phyloP scores from a whole-genome alignment of 2,329 filamentous ascomycete species.

The Talaromyces marneffei region DNA sequence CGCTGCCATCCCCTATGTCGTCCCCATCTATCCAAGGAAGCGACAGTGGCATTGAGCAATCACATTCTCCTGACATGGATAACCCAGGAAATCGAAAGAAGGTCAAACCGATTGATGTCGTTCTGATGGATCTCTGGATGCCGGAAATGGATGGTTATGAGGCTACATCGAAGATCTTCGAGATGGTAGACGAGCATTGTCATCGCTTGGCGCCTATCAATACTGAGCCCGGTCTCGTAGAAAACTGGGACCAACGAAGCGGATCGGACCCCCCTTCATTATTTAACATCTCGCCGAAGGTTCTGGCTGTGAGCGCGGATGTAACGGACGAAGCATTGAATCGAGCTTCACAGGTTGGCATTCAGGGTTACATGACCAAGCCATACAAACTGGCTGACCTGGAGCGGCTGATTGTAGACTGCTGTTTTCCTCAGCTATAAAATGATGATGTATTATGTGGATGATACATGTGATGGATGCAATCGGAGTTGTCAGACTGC shows the following conservation, averaged over 20 bases:
- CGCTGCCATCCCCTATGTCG: constrained; percentile 12
- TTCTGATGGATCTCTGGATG: constrained; percentile 75
- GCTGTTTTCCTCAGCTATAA: constrained; percentile 29
- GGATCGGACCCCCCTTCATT: constrained; percentile 6
- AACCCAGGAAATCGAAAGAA: constrained; percentile 22
- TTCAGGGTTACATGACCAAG: constrained; percentile 65
- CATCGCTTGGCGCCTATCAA: constrained; percentile 18
- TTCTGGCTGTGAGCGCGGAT: constrained; percentile 62
- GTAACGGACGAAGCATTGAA: constrained; percentile 59
- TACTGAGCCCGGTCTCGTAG: constrained; percentile 7
- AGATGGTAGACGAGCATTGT: constrained; percentile 42
- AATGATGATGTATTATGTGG: background rate
- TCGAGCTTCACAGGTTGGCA: constrained; percentile 56
- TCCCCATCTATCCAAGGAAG: constrained; percentile 11
- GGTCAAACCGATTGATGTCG: constrained; percentile 51
- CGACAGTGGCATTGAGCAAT: constrained; percentile 20
- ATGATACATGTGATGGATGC: background rate
- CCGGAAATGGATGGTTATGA: constrained; percentile 67
- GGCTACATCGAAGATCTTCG: constrained; percentile 58
- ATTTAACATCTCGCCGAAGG: constrained; percentile 40
- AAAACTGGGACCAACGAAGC: constrained; percentile 13
- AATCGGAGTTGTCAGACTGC: background rate
- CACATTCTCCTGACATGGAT: constrained; percentile 17
- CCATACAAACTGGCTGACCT: constrained; percentile 60
- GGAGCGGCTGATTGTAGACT: constrained; percentile 53